These are phyloP conservation scores for Cercospora berteroae DNA, from an alignment of 2,329 filamentous ascomycete species.

Conservation along the genomic window DNA sequence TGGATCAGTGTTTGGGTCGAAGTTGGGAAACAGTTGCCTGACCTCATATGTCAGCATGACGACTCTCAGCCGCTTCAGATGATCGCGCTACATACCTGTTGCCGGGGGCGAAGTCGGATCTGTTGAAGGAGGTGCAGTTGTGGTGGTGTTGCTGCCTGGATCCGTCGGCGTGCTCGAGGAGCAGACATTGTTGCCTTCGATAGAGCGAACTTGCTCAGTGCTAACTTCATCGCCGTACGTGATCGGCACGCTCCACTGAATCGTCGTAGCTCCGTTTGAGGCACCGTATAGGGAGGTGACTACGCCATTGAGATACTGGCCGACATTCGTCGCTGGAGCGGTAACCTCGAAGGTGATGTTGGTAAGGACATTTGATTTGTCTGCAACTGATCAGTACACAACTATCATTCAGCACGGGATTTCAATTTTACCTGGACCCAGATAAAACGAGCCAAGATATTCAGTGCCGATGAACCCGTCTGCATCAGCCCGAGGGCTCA, in stretches of 20 bases:
- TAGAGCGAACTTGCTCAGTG: constrained; percentile 3
- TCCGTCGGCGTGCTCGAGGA: constrained; percentile 1
- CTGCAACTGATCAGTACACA: not conserved
- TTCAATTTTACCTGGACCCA: constrained; percentile 16
- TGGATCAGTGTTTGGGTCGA: constrained; percentile 17
- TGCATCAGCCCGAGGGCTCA: constrained; percentile 1
- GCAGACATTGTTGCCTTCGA: constrained; percentile 13
- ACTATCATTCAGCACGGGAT: not conserved
- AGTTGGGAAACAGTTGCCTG: constrained; percentile 13
- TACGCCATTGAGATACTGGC: constrained; percentile 14
- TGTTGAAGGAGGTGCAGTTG: not conserved
- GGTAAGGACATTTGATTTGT: constrained; percentile 19
- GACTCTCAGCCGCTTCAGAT: not conserved
- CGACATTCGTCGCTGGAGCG: constrained; percentile 10
- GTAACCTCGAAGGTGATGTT: constrained; percentile 23
- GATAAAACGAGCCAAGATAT: constrained; percentile 22
- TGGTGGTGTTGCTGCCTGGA: constrained; percentile 5
- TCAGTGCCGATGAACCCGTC: constrained; percentile 15
- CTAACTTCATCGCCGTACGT: constrained; percentile 14
- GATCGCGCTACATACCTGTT: not conserved
- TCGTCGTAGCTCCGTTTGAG: constrained; percentile 17
- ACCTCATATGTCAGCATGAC: not conserved
- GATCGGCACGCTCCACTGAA: constrained; percentile 15
- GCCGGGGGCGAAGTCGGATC: not conserved
- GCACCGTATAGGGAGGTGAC: constrained; percentile 23